Conservation (phyloP, 2,329 filamentous ascomycete species). For the Cladophialophora yegresii region DNA sequence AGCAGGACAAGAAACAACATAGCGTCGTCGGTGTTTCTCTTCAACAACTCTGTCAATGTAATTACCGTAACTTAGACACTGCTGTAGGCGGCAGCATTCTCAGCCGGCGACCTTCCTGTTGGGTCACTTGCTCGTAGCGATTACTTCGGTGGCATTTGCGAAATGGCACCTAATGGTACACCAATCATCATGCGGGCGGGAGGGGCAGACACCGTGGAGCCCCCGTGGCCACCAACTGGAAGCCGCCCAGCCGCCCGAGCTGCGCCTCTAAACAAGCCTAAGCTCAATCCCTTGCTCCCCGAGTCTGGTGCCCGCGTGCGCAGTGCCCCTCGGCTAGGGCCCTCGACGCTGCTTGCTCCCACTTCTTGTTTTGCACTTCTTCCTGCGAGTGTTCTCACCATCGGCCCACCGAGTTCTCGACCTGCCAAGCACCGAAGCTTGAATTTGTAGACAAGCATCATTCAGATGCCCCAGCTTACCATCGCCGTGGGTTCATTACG, state of each 20-base stretch:
- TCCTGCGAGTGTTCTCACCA: not conserved
- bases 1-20: not conserved
- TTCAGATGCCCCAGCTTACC: constrained; percentile 24
- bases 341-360: not conserved
- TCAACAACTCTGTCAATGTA: not conserved
- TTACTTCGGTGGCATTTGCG: too few species aligned
- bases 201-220: not conserved
- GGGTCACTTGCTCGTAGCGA: too few species aligned
- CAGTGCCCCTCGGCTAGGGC: not conserved
- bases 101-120: too few species aligned
- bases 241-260: not conserved
- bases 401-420: constrained; percentile 19
- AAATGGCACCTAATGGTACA: not conserved
- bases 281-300: not conserved
- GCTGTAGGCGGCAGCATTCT: too few species aligned
- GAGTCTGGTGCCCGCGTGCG: not conserved
- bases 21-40: not conserved
- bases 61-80: not conserved
- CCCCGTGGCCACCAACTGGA: not conserved
- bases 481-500: constrained; percentile 22
- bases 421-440: constrained; percentile 34
- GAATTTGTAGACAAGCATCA: constrained; percentile 30
- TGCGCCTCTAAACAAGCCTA: not conserved
- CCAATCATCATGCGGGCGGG: not conserved
- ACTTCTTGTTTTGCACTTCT: not conserved